These are phyloP conservation scores for Salix brachista DNA, from an alignment of 345 rosid genomes.

Conservation along the genomic window DNA sequence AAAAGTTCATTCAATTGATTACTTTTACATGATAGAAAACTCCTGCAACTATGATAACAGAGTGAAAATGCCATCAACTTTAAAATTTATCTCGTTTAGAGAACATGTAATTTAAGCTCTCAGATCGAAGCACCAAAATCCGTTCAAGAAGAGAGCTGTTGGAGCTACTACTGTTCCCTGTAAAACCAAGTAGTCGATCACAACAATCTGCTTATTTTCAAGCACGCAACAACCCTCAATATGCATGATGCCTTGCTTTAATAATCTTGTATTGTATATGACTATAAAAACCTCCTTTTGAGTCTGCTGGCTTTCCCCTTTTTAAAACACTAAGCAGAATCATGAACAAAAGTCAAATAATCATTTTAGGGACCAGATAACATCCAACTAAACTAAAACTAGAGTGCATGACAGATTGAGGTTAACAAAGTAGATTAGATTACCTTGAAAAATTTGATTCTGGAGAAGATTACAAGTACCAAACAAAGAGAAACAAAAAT, in stretches of 20 bases:
- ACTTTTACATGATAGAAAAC: neutral
- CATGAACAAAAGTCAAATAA: neutral
- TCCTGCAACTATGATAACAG: neutral
- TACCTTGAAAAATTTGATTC: constrained; percentile 96
- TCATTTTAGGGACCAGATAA: neutral
- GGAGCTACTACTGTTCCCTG: no score
- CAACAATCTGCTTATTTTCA: no score
- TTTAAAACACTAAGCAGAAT: neutral
- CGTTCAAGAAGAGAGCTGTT: neutral
- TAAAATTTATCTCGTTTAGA: no score
- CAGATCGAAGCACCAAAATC: neutral
- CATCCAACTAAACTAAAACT: neutral
- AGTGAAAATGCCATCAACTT: neutral
- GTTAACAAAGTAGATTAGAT: neutral
- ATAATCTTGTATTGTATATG: no score
- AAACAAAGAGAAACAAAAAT: constrained; percentile 4
- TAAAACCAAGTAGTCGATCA: no score
- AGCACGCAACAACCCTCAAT: neutral
- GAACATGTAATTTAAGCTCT: neutral
- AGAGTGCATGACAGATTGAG: neutral
- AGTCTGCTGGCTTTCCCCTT: neutral
- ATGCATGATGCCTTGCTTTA: neutral
- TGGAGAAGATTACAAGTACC: constrained; percentile 31
- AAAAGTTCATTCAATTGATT: neutral
- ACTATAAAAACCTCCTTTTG: neutral